phyloP scores from a whole-genome alignment of 331 rosid genomes.

The Malus hybrid region DNA sequence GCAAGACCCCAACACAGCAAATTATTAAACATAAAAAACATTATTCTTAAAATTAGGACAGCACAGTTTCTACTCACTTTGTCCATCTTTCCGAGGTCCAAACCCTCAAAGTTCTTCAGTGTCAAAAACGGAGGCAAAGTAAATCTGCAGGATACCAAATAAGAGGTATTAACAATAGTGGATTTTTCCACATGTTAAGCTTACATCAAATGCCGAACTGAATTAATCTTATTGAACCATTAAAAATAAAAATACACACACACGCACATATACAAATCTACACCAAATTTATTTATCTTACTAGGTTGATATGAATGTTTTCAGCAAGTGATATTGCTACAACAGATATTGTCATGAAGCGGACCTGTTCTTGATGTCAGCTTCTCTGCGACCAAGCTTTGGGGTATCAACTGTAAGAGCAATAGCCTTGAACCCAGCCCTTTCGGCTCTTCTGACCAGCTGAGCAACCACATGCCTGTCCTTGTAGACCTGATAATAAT shows the following conservation, averaged over 20 bases:
- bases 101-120: slow-evolving; percentile 84
- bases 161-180: not conserved
- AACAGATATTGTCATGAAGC: not conserved
- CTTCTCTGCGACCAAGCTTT: slow-evolving; percentile 80
- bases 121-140: slow-evolving; percentile 72
- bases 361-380: slow-evolving; percentile 23
- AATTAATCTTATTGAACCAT: not conserved
- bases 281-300: not conserved
- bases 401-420: slow-evolving; percentile 96
- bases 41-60: not conserved
- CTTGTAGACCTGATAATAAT: slow-evolving; percentile 58
- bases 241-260: not conserved
- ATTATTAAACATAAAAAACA: not conserved
- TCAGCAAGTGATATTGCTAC: not conserved
- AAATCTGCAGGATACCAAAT: slow-evolving; percentile 38
- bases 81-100: slow-evolving; percentile 86
- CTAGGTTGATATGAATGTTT: not conserved
- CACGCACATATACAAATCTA: not conserved
- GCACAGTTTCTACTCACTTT: slow-evolving; percentile 33
- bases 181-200: not conserved
- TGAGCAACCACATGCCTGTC: slow-evolving; percentile 90
- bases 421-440: slow-evolving; percentile 94
- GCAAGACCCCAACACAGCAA: slow-evolving; percentile 31
- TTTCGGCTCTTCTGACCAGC: slow-evolving; percentile 97
- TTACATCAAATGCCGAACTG: not conserved